Base-by-base conservation (phyloP, 345 rosid genomes). In the Garcia nutans region DNA sequence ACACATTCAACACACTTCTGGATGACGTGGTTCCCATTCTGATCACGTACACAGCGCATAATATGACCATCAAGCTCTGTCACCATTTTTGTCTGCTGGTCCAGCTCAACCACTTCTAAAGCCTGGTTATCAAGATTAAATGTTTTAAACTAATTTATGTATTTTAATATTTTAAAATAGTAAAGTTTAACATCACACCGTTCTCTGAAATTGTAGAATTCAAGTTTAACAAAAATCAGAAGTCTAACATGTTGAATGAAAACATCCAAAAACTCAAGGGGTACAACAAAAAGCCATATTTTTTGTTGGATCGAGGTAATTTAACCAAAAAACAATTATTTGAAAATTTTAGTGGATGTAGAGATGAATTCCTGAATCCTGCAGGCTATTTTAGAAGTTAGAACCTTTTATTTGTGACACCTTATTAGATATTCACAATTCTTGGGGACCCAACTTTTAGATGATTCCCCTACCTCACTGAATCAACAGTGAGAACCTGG, bases 21-120 rank as follows among this genome's bases (percentile, higher is more conserved):
- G 81, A 94, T 90, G 41, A 94, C 98, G 76, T 94, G 98, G 86
- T 94, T 94, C 76, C 98, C 98, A 62, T 94, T 94, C 87, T 94
- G 98, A 82, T 94, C 98, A 49, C 93, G 97, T 5, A 94, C 98
- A 23, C 97, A 94, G 42, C 94, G 95, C 98, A 92, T 91, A 15
- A 94, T 83, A 78, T 94, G 89, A 70, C 98, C 93, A 62, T 94
- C 97, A 65, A 94, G 98, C 82, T 94, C 98, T 80, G 79, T 82
- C 56, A 91, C 98, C 98, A 94, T 94, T 80, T 83, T 82, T 23
- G 85, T 89, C 84, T 92, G 88, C 82, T 92, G 98, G 82, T 94
- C 97, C 77, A 89, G 85, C 73, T 91, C 88, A 81, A 91, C 97
- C 60, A 94, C 97, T 80, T 94, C 98, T 63, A 94, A 91, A 37